Evolutionary conservation across 768 basidiomycete genomes (phyloP), one percentile per base, ranked within the genome.

Genomic region (Trametopsis cervina): DNA sequence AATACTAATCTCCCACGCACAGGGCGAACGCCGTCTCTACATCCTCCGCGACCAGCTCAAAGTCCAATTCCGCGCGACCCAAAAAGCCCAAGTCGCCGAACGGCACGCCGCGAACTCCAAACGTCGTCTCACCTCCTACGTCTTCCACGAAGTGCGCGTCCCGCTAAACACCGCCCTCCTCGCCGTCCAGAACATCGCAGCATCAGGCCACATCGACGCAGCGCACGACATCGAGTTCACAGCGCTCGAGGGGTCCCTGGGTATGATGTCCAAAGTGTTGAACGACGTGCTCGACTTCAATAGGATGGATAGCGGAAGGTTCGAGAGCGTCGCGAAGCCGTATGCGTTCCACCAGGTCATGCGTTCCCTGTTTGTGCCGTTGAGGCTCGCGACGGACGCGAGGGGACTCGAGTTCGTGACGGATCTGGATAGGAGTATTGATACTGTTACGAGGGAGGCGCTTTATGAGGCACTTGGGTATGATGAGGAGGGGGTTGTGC

Each of bases 111-210:
- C 83, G 5, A 91, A 92, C 54, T 88, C 85, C 4, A 94, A 92
- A 61, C 75, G 83, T 18, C 77, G 86, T n/a, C 70, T 89, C 21
- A 89, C 86, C 55, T 82, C 85, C 85, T 79, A 73, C 68, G 78
- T 75, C 54, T 68, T 61, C 52, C 60, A 21, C n/a, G 80, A 86
- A 73, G 86, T 89, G 65, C 80, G 86, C 52, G 86, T 89, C 46
- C 86, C 85, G 24, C 66, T 89, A 46, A 88, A 89, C 57, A 88
- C 85, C 38, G 85, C 85, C 7, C 68, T 93, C 13, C 71, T 94
- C 44, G 90, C 93, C 1, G 85, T 94, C 11, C 93, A 95, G 67
- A 95, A 96, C 60, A 83, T 95, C 76, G 83, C 85, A 52, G 89
- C 88, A 1, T 79, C 80, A 1, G 80, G 84, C 9, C 75, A 77